phyloP scores from a whole-genome alignment of 2,329 filamentous ascomycete genomes.

The Zymoseptoria pseudotritici region DNA sequence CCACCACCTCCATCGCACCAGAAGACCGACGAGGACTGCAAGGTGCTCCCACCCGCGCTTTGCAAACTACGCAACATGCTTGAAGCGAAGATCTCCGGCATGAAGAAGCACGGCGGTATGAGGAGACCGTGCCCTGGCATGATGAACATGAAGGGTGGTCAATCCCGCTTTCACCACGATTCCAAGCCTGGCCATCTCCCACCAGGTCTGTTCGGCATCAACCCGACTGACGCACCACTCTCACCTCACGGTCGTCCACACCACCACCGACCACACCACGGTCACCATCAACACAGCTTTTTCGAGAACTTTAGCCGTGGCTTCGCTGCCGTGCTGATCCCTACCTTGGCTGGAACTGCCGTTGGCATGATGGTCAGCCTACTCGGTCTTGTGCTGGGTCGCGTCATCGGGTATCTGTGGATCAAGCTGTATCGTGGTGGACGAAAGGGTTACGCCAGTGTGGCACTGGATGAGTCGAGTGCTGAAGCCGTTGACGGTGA shows the following conservation, averaged over 20 bases:
- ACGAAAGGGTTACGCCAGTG: conserved; percentile 26
- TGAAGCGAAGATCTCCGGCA: conserved; percentile 40
- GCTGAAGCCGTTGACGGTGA: conserved; percentile 3
- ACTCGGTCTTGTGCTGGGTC: conserved; percentile 59
- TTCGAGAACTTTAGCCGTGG: conserved; percentile 44
- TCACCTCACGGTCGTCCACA: conserved; percentile 28
- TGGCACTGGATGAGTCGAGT: conserved; percentile 17
- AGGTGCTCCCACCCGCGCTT: conserved; percentile 36
- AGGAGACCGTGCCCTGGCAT: conserved; percentile 13
- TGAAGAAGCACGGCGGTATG: conserved; percentile 28
- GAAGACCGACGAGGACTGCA: conserved; percentile 31
- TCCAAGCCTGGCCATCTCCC: background rate
- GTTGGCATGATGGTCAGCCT: conserved; percentile 62
- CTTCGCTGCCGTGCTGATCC: conserved; percentile 57
- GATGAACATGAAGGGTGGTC: conserved; percentile 17
- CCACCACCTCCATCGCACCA: conserved; percentile 13
- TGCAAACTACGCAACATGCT: conserved; percentile 51
- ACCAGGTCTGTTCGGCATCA: conserved; percentile 5
- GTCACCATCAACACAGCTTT: conserved; percentile 34
- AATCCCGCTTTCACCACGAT: conserved; percentile 21
- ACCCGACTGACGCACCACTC: conserved; percentile 21
- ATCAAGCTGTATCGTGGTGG: conserved; percentile 47
- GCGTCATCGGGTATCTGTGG: conserved; percentile 53
- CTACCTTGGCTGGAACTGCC: conserved; percentile 60
- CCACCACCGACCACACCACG: conserved; percentile 28